Conservation (phyloP, 1,284 basidiomycete genomes). For the Schizophyllum amplum region DNA sequence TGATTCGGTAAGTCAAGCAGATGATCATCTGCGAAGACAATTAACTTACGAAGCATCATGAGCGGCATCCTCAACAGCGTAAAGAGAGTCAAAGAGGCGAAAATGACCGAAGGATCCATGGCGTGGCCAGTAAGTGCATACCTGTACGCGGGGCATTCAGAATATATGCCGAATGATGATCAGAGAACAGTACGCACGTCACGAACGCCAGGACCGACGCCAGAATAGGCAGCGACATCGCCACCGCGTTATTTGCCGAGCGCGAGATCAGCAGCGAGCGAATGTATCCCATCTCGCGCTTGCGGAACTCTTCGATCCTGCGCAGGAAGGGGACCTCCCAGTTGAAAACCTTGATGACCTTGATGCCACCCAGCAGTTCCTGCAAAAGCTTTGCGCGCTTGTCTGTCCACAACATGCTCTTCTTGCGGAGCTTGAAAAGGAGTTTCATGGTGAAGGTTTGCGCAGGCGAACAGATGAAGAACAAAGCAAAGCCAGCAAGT, state of each 20-base stretch:
- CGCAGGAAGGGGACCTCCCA: constrained; percentile 72
- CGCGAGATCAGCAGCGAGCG: constrained; percentile 70
- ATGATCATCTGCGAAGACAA: not conserved
- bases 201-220: constrained; percentile 85
- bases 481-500: constrained; percentile 14
- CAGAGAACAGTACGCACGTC: constrained; percentile 22
- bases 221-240: constrained; percentile 69
- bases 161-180: not conserved
- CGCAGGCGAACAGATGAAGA: constrained; percentile 10
- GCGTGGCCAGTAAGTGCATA: constrained; percentile 67
- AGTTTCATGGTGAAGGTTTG: constrained; percentile 10
- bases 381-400: constrained; percentile 51
- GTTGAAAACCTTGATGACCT: constrained; percentile 86
- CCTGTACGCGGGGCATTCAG: not conserved
- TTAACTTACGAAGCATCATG: constrained; percentile 60
- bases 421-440: constrained; percentile 5
- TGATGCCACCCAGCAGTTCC: constrained; percentile 77
- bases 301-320: constrained; percentile 64
- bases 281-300: constrained; percentile 61
- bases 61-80: constrained; percentile 67
- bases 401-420: constrained; percentile 8
- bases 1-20: not conserved
- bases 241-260: constrained; percentile 59
- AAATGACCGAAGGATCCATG: constrained; percentile 66
- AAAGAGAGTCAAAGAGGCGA: constrained; percentile 81